Base-by-base conservation (phyloP, 257 asterid genomes). In the Thymus quinquecostatus region DNA sequence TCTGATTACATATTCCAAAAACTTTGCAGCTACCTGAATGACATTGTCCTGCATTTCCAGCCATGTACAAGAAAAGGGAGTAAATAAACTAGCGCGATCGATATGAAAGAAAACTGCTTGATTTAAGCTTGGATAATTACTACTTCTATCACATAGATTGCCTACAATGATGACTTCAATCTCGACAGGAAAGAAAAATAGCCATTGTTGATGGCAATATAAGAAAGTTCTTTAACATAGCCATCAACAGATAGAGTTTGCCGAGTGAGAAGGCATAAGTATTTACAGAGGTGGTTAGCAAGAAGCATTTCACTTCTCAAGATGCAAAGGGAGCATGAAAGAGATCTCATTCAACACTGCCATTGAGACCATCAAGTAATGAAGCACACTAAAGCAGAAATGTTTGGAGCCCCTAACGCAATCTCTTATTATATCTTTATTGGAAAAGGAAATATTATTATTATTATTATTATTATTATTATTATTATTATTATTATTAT, bases 1-100 rank as follows among this genome's bases (percentile, higher is more conserved):
- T 85, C 83, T 79, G 78, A 86, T 78, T 53, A 89, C 87, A 85
- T 90, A 88, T 47, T 85, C 92, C 85, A 88, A 73, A 79, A 93
- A 83, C 36, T 48, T 78, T 75, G 64, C 72, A 62, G 74, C 83
- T 41, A 55, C 66, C 59, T 45, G 75, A 78, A 77, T 71, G 78
- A 82, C 84, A 75, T 79, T 90, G 0, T 85, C 92, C 98, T 93
- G 96, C 82, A 90, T 77, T 71, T 71, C 54, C 77, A 51, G 38
- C 64, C 78, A 79, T 44, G 58, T n/a, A 63, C 33, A 66, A 71
- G 36, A 54, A 72, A 27, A 78, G 72, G 44, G 56, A 28, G 73
- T 45, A 47, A 53, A 48, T 9, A 29, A 53, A 68, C 43, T 63
- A 45, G 32, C 50, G 56, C 38, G 69, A 70, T 75, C 21, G 21